phyloP scores from a whole-genome alignment of 371 early-diverging fungal genomes.

The Circinella umbellata region DNA sequence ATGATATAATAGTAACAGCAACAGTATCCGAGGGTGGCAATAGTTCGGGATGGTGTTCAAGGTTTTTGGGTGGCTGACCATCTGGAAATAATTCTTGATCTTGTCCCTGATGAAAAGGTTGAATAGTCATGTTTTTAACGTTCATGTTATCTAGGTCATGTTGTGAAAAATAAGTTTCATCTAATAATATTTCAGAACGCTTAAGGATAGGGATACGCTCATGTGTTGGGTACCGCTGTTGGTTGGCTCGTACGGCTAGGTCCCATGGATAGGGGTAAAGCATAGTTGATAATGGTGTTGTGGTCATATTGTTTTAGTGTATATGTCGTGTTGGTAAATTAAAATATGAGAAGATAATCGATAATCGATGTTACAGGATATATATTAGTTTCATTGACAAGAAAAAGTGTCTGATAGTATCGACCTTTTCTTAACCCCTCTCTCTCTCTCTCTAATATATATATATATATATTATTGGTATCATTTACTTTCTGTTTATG shows the following conservation, averaged over 20 bases:
- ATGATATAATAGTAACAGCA: background rate
- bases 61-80: background rate
- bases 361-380: too few species aligned
- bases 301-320: slow-evolving; percentile 12
- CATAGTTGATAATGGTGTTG: slow-evolving; percentile 18
- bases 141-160: slow-evolving; percentile 9
- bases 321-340: too few species aligned
- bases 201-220: slow-evolving; percentile 21
- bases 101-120: background rate
- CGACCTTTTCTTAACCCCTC: too few species aligned
- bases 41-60: background rate
- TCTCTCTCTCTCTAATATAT: too few species aligned
- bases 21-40: background rate
- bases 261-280: slow-evolving; percentile 25
- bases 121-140: background rate
- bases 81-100: slow-evolving; percentile 2
- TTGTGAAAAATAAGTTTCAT: slow-evolving; percentile 17
- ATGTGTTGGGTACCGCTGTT: slow-evolving; percentile 24
- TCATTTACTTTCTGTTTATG: too few species aligned
- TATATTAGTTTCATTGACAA: too few species aligned
- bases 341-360: too few species aligned
- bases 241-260: slow-evolving; percentile 26
- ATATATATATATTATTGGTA: too few species aligned
- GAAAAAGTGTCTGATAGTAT: too few species aligned
- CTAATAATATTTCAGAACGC: slow-evolving; percentile 21